Evolutionary conservation across 345 rosid genomes (phyloP), one percentile per base, ranked within the genome.

Genomic region (Citrus trifoliata): DNA sequence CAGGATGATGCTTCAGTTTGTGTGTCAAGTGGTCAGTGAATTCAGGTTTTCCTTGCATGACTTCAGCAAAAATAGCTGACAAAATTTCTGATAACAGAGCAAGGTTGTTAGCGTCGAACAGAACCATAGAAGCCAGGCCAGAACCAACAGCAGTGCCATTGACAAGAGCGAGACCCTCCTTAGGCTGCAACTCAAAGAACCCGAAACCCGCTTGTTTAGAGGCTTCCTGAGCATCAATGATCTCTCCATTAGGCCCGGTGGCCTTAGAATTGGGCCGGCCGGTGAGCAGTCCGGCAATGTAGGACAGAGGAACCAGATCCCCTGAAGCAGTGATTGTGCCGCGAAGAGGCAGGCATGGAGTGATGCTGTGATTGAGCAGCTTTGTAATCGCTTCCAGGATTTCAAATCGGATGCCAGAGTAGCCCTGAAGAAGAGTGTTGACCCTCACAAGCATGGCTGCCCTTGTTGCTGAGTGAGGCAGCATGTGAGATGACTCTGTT

Each of bases 381-480:
- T 81, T 89, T 38, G 96, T 79, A 53, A 92, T 87, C 30, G 96
- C 90, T 75, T 92, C 96, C 35, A 92, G 80, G 67, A 92, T 89
- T 71, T 92, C 91, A 5, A 92, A 92, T 35, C 96, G 82, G 76
- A 92, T 92, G 22, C 94, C 94, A 1, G 94, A 92, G 82, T 90
- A 92, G 24, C 96, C 94, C 80, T 88, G 93, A 77, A 92, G 88
- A 28, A 90, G 93, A 27, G 96, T 90, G 84, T 92, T 92, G 84
- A 90, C 86, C 80, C 96, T 83, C 6, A 89, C 94, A 37, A 90
- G 86, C 96, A 92, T 92, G 2, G 93, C 94, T 1, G 96, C 96
- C 80, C 93, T 84, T 1, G 90, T 90, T 3, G 93, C 70, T 0
- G 93, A 73, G 70, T 84, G 90, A 7, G 96, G 89, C 75, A 92